A percentile compares a stretch with the other conserved stretches of the same genome.
These are phyloP conservation scores for Pyronema omphalodes DNA, from an alignment of 495 filamentous ascomycete genomes.

Conservation along the genomic window DNA sequence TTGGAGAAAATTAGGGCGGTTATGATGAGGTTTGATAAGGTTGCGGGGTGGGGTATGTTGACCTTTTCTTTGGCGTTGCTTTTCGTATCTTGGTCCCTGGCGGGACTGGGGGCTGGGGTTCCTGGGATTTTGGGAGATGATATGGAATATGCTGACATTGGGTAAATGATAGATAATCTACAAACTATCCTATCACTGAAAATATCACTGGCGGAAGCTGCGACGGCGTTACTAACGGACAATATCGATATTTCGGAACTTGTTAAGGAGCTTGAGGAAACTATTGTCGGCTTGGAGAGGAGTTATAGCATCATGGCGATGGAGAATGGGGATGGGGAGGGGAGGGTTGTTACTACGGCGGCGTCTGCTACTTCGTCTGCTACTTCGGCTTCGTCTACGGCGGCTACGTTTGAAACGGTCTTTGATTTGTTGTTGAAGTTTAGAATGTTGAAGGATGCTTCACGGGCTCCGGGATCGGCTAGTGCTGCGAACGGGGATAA, in stretches of 20 bases:
- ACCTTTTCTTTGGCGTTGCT: too few species aligned
- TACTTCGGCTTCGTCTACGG: too few species aligned
- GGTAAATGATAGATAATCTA: constrained; percentile 15
- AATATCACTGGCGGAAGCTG: constrained; percentile 34
- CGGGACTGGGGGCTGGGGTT: too few species aligned
- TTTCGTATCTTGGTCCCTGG: too few species aligned
- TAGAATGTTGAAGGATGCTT: background rate
- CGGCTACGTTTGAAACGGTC: background rate
- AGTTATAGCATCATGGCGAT: too few species aligned
- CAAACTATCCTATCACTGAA: constrained; percentile 23
- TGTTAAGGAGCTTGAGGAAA: background rate
- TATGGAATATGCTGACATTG: background rate
- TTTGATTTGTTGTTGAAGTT: constrained; percentile 5
- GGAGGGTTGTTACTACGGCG: too few species aligned
- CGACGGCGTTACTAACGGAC: constrained; percentile 30
- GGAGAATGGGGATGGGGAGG: too few species aligned
- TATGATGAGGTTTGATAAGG: constrained; percentile 62
- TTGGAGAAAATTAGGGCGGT: constrained; percentile 45
- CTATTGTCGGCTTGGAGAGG: background rate
- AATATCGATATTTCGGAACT: constrained; percentile 27
- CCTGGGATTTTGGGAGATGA: background rate
- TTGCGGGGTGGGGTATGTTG: constrained; percentile 16
- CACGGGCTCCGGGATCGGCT: too few species aligned
- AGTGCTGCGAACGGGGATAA: too few species aligned
- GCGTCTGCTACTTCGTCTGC: too few species aligned